Base-by-base conservation (phyloP, 805 yeast species). In the Suhomyces vadensis region DNA sequence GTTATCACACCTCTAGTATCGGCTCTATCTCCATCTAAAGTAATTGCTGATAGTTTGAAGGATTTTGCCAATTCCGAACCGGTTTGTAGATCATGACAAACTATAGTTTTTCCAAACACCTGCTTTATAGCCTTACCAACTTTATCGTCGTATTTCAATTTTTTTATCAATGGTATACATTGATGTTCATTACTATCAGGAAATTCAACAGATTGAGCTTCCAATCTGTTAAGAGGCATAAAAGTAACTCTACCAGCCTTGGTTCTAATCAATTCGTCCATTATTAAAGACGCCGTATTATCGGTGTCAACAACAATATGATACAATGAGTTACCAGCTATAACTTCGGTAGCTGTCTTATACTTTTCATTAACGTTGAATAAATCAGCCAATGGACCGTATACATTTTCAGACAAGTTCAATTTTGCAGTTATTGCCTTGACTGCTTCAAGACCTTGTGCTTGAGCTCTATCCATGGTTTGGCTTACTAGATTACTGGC, bases 221-320 rank as follows among this genome's bases (percentile, higher is more conserved):
- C 52, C 11, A 94, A 57, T 53, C 95, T 73, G 58, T 90, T 88
- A 50, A 94, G 67, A 1, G 99, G 98, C 71, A 94, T 82, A 55
- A 94, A 90, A 0, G 98, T 89, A 0, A 87, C 91, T 56, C 97
- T 75, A 1, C 98, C 98, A 5, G 83, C 75, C 48, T 79, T 81
- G 47, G 78, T 81, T 41, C 85, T 71, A 5, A 75, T 74, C 46
- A 94, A 70, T 58, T 88, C 90, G 35, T 83, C 84, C 85, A 91
- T 85, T 3, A 92, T 63, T 13, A 78, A 60, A 8, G 88, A 74
- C 0, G 97, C 98, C 2, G 95, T 87, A 41, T 77, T 82, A 49
- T 92, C 96, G 33, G 75, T 82, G 56, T 90, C 96, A 10, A 92
- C 98, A 19, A 94, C 94, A 23, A 92, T 81, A 60, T 92, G 88